Conservation (phyloP, 176 grass and related monocot species). For the Leersia perrieri region DNA sequence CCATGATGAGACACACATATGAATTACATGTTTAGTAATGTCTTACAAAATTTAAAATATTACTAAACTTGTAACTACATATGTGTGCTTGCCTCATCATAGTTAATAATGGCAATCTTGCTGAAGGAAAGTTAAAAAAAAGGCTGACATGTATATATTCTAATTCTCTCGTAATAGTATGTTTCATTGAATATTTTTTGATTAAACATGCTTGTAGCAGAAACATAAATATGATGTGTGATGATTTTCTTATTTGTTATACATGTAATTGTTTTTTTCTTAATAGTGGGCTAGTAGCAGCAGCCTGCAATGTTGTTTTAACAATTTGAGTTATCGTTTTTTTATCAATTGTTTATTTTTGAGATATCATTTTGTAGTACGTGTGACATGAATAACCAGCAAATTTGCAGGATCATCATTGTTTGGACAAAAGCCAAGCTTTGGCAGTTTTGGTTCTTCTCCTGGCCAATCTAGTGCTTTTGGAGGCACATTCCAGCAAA, state of each 20-base stretch:
- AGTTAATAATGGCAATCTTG: background rate
- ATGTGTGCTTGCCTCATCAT: background rate
- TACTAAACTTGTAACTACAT: background rate
- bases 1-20: too few species aligned
- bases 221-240: background rate
- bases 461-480: slow-evolving; percentile 77
- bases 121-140: background rate
- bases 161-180: background rate
- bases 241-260: background rate
- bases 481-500: slow-evolving; percentile 69
- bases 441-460: slow-evolving; percentile 77
- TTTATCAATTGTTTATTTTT: background rate
- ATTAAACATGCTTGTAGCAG: background rate
- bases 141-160: background rate
- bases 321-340: background rate
- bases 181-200: background rate
- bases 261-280: background rate
- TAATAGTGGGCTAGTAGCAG: too few species aligned
- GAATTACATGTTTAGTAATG: too few species aligned
- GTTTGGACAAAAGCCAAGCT: slow-evolving; percentile 85
- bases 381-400: slow-evolving; percentile 11
- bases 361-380: background rate
- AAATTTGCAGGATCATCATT: slow-evolving; percentile 67
- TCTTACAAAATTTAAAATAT: background rate
- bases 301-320: background rate